phyloP scores from a whole-genome alignment of 108 stramenopile species.

The Bacterosira constricta region DNA sequence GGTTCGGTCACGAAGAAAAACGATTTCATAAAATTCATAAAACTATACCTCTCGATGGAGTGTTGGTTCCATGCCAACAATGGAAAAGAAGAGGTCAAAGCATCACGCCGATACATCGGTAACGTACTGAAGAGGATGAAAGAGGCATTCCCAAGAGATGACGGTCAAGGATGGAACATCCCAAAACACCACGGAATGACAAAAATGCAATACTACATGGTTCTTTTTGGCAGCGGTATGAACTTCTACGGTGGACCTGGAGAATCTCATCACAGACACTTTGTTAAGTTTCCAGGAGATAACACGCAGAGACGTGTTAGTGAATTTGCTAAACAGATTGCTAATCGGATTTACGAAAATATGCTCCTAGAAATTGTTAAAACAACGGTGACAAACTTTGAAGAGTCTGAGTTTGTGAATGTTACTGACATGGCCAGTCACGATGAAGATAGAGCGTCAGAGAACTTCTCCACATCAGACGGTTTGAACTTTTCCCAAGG shows the following conservation, averaged over 20 bases:
- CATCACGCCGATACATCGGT: neutral
- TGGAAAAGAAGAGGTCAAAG: neutral
- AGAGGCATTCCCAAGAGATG: neutral
- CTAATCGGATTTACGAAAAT: too few relatives aligned
- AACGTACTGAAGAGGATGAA: neutral
- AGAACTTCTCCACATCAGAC: too few relatives aligned
- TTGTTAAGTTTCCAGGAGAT: neutral
- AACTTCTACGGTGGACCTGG: neutral
- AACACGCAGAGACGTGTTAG: neutral
- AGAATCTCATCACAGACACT: neutral
- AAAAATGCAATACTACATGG: neutral
- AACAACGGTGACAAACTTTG: too few relatives aligned
- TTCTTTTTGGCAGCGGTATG: neutral
- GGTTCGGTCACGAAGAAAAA: neutral
- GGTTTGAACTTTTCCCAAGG: too few relatives aligned
- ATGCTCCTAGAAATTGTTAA: too few relatives aligned
- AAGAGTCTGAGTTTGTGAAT: too few relatives aligned
- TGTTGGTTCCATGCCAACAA: neutral
- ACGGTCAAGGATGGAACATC: neutral
- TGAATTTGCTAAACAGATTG: too few relatives aligned
- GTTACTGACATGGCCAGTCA: too few relatives aligned
- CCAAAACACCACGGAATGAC: neutral
- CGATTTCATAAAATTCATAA: neutral
- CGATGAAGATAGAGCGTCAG: too few relatives aligned
- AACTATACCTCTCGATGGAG: constrained; percentile 3